Conservation (phyloP, 257 asterid species). For the Solanum dulcamara region DNA sequence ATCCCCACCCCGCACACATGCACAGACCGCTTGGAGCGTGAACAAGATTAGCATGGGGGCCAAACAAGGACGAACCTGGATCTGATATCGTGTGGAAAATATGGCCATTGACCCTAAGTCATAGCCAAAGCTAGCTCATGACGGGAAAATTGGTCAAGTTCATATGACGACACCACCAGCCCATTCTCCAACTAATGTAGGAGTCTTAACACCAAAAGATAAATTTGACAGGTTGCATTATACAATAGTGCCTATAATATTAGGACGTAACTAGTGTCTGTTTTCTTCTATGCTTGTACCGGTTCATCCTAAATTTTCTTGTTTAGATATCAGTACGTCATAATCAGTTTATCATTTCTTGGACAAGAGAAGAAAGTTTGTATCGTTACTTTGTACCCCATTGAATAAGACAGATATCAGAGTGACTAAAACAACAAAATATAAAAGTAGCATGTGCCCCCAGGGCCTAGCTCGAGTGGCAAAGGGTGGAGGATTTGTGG, state of each 20-base stretch:
- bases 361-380: not conserved
- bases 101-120: too few species aligned
- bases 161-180: not conserved
- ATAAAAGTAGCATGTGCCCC: not conserved
- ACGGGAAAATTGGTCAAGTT: not conserved
- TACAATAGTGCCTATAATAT: not conserved
- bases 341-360: not conserved
- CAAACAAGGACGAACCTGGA: too few species aligned
- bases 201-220: not conserved
- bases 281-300: not conserved
- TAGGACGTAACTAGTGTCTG: not conserved
- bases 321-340: not conserved
- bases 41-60: too few species aligned
- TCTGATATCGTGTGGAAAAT: too few species aligned
- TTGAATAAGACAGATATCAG: not conserved
- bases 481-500: too few species aligned
- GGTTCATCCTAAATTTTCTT: not conserved
- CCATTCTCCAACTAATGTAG: not conserved
- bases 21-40: too few species aligned
- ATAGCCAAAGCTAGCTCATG: too few species aligned
- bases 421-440: not conserved
- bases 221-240: not conserved
- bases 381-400: not conserved
- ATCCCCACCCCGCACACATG: too few species aligned
- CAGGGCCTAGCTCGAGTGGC: too few species aligned